phyloP scores from a whole-genome alignment of 2,329 filamentous ascomycete genomes.

The Trichoderma afroharzianum region DNA sequence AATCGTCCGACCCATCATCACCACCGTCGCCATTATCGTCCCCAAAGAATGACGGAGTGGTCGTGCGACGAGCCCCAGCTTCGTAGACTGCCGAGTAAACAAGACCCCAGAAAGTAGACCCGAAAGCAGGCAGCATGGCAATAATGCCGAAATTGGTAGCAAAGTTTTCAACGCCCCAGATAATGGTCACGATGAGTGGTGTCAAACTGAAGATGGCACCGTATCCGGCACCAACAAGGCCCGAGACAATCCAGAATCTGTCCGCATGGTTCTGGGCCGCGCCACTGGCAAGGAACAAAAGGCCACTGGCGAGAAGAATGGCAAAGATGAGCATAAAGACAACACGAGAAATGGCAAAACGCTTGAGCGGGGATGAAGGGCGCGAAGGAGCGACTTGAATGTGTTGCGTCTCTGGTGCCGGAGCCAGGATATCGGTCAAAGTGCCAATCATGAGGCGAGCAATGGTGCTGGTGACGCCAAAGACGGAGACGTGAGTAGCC shows the following conservation, averaged over 20 bases:
- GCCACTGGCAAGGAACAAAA: conserved; percentile 74
- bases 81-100: conserved; percentile 84
- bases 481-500: conserved; percentile 87
- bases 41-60: conserved; percentile 23
- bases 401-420: conserved; percentile 57
- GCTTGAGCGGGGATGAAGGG: conserved; percentile 29
- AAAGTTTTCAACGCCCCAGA: conserved; percentile 98
- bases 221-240: conserved; percentile 84
- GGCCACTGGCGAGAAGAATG: conserved; percentile 68
- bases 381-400: conserved; percentile 40
- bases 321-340: conserved; percentile 74
- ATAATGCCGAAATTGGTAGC: conserved; percentile 97
- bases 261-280: conserved; percentile 68
- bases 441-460: conserved; percentile 86
- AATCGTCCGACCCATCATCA: conserved; percentile 40
- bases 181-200: conserved; percentile 90
- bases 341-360: conserved; percentile 70
- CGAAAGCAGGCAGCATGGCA: conserved; percentile 83
- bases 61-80: conserved; percentile 50
- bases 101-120: conserved; percentile 84
- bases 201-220: conserved; percentile 86
- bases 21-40: conserved; percentile 28
- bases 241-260: conserved; percentile 82
- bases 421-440: conserved; percentile 82
- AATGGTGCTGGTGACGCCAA: conserved; percentile 86